Evolutionary conservation across 2,329 filamentous ascomycete genomes (phyloP).

Genomic region (Ceratocystis albifundus): DNA sequence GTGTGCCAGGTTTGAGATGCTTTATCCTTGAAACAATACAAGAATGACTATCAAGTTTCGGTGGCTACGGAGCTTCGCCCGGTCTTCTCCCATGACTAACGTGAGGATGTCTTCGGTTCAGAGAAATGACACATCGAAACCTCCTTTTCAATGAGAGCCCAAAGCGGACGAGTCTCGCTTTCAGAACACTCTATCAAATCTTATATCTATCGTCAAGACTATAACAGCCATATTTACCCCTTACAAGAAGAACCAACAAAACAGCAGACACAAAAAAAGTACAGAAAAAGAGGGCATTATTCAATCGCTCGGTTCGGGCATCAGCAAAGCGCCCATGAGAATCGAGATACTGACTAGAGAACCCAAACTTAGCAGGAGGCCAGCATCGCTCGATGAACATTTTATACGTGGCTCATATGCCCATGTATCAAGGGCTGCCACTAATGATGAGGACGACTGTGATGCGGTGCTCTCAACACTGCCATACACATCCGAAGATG

Average conservation of each 20-base stretch:
- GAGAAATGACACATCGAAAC: no score
- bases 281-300: neutral
- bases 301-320: conserved; percentile 18
- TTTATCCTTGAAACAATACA: no score
- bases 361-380: conserved; percentile 19
- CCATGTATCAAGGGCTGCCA: conserved; percentile 12
- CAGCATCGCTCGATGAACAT: conserved; percentile 18
- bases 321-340: conserved; percentile 16
- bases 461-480: neutral
- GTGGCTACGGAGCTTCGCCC: no score
- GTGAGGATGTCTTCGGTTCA: no score
- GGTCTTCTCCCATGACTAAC: no score
- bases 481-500: neutral
- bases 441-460: neutral
- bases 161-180: no score
- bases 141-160: no score
- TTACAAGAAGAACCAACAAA: neutral
- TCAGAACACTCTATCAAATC: no score
- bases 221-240: neutral
- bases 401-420: conserved; percentile 19
- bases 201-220: neutral
- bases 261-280: neutral
- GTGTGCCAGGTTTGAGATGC: no score
- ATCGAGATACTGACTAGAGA: conserved; percentile 19
- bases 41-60: no score